Evolutionary conservation across 2,329 filamentous ascomycete genomes (phyloP).

Genomic region (Alternaria tenuissima): DNA sequence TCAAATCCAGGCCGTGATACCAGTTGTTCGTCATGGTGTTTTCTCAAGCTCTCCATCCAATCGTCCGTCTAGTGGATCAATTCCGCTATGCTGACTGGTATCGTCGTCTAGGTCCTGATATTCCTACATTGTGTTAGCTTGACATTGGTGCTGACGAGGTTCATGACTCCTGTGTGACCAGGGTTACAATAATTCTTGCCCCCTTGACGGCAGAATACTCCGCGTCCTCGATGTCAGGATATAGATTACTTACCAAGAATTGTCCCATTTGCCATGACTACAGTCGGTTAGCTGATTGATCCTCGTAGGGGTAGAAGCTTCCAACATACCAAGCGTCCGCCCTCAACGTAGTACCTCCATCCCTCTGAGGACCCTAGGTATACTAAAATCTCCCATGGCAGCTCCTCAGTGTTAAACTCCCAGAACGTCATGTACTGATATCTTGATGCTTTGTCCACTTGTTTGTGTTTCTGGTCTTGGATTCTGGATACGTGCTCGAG

Average conservation of each 20-base stretch:
- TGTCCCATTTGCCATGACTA: conserved; percentile 23
- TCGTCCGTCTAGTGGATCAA: background rate
- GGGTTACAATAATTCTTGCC: conserved; percentile 11
- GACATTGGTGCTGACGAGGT: conserved; percentile 6
- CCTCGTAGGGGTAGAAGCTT: too few relatives aligned
- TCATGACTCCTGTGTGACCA: conserved; percentile 3
- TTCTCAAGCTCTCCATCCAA: background rate
- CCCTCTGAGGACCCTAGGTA: conserved; percentile 23
- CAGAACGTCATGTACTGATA: conserved; percentile 28
- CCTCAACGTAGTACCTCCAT: conserved; percentile 26
- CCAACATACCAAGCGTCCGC: conserved; percentile 13
- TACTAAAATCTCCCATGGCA: conserved; percentile 28
- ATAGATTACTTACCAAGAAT: conserved; percentile 21
- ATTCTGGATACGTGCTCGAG: conserved; percentile 19
- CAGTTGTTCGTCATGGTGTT: conserved; percentile 3
- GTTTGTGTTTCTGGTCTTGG: conserved; percentile 8
- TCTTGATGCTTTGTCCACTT: conserved; percentile 7
- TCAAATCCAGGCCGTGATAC: background rate
- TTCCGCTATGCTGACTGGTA: conserved; percentile 1
- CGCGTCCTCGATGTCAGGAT: conserved; percentile 16
- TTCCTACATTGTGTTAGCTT: conserved; percentile 10
- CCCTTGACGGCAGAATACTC: conserved; percentile 11
- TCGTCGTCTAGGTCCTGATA: conserved; percentile 3
- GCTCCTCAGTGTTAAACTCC: conserved; percentile 24
- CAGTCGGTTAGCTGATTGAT: background rate